Evolutionary conservation across 2,329 filamentous ascomycete species (phyloP), one percentile per base, ranked within the genome.

Genomic region (Escovopsis sp.): DNA sequence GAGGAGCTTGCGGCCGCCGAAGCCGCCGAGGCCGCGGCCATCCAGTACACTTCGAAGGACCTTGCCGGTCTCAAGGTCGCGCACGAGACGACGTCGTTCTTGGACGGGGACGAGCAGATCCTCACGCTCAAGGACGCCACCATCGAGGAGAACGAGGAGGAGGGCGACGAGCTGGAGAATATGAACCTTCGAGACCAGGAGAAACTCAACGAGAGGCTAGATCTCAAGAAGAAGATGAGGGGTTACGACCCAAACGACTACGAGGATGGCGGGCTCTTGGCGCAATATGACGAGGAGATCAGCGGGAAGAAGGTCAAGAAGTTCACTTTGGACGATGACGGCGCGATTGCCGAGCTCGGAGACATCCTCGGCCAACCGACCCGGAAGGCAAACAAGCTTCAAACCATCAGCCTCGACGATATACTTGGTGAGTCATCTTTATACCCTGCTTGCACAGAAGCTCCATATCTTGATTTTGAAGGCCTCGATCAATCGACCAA

Each of bases 281-380:
- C 82, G 12, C 88, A 98, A 47, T 98, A 98, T 51, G 90, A 96
- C 48, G 90, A 96, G 43, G 88, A 94, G 50, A 92, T 94, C 35
- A 73, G 80, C 26, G 86, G 86, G 37, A 94, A 93, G 59, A 90
- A 92, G 61, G 65, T 70, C 37, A 94, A 92, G 53, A 71, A 72
- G 17, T 98, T 98, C 48, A 94, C 83, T 0, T 64, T 98, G 13
- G 84, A 93, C 54, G 77, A 76, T 3, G 70, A 76, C 41, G 87
- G 86, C 3, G 77, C 73, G 25, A 77, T 63, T 17, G 69, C 71
- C 12, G 77, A 82, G 45, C 64, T 78, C 33, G 61, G 70, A 14
- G 71, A 76, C 41, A 68, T 66, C 27, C 52, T 69, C 27, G 57
- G 59, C 51, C 54, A 71, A 52, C 60, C 69, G 47, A 45, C 62